Conservation (phyloP, 1,284 basidiomycete genomes). For the Malassezia sympodialis region DNA sequence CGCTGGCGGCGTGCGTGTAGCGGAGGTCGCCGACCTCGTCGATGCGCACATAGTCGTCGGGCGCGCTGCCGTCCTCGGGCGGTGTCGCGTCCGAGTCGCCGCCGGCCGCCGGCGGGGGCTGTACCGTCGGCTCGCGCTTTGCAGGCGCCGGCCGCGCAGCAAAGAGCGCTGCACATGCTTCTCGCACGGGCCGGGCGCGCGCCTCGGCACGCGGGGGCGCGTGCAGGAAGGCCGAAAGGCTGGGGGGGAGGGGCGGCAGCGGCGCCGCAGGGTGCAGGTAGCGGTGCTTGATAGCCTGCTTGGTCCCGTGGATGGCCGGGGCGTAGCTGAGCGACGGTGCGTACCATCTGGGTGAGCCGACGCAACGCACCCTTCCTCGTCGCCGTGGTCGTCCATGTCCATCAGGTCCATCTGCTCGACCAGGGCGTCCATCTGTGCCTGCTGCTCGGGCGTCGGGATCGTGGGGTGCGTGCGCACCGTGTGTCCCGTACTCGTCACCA, state of each 20-base stretch:
- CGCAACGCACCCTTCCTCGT: constrained; percentile 47
- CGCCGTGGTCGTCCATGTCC: constrained; percentile 59
- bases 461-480: constrained; percentile 65
- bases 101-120: background rate
- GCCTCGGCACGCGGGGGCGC: constrained; percentile 59
- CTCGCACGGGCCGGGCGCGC: constrained; percentile 47
- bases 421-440: constrained; percentile 70
- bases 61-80: constrained; percentile 18
- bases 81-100: constrained; percentile 20
- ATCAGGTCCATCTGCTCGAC: constrained; percentile 77
- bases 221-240: constrained; percentile 70
- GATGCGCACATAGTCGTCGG: background rate
- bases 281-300: constrained; percentile 81
- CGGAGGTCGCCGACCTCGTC: constrained; percentile 10
- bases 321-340: constrained; percentile 68
- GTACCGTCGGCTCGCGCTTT: background rate
- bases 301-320: constrained; percentile 76
- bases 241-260: constrained; percentile 71
- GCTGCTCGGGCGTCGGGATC: constrained; percentile 69
- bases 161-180: constrained; percentile 12
- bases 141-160: background rate
- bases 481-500: constrained; percentile 68
- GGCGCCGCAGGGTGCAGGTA: constrained; percentile 66
- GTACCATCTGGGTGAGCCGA: constrained; percentile 61
- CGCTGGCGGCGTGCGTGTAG: constrained; percentile 16